phyloP scores from a whole-genome alignment of 306 rosid genomes.

The Mucuna pruriens region DNA sequence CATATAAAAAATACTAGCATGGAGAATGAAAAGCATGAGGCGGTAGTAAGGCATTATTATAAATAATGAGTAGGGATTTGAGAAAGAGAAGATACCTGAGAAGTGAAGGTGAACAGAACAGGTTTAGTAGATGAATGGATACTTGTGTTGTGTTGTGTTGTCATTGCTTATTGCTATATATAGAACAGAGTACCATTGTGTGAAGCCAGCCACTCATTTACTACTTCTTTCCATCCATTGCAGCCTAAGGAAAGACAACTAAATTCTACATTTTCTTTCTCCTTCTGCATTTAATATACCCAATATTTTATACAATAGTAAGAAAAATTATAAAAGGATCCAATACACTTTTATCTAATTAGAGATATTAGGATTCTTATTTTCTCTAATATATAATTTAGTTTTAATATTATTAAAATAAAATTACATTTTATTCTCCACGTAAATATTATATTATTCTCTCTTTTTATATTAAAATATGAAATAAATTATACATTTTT shows the following conservation, averaged over 20 bases:
- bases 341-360: too few relatives aligned
- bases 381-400: too few relatives aligned
- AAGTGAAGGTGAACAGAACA: slow-evolving; percentile 2
- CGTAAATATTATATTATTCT: too few relatives aligned
- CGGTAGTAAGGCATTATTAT: background rate
- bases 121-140: background rate
- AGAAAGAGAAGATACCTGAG: slow-evolving; percentile 9
- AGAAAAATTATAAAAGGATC: too few relatives aligned
- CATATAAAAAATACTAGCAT: background rate
- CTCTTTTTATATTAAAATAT: too few relatives aligned
- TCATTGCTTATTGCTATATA: slow-evolving; percentile 45
- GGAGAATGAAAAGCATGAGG: background rate
- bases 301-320: too few relatives aligned
- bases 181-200: slow-evolving; percentile 11
- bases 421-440: too few relatives aligned
- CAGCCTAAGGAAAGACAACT: background rate
- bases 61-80: background rate
- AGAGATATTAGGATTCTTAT: too few relatives aligned
- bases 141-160: background rate
- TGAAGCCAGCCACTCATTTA: slow-evolving; percentile 36
- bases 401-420: too few relatives aligned
- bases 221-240: background rate
- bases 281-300: too few relatives aligned
- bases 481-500: too few relatives aligned
- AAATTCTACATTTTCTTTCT: background rate